Percentiles rank a stretch among this genome's conserved stretches.
Evolutionary conservation across 495 filamentous ascomycete species (phyloP).

Genomic region (Neurospora sp.): DNA sequence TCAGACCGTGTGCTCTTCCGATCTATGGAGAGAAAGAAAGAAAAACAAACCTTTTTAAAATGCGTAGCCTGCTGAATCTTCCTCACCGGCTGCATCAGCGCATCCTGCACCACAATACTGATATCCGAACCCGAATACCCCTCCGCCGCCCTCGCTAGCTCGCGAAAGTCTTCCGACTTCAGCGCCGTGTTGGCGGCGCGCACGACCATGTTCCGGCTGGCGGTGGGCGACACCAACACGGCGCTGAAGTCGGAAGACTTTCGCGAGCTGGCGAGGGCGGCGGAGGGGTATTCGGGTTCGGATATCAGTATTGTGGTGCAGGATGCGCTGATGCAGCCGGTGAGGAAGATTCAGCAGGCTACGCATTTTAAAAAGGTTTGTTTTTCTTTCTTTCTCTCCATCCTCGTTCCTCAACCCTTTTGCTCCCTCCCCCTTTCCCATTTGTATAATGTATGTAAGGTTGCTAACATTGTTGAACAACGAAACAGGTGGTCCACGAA

Average conservation of each 20-base stretch:
- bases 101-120: no score
- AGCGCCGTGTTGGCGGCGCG: slow-evolving; percentile 78
- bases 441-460: not conserved
- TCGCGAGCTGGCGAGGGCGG: slow-evolving; percentile 63
- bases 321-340: slow-evolving; percentile 95
- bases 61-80: no score
- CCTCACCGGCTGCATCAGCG: no score
- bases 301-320: slow-evolving; percentile 97
- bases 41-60: no score
- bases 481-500: slow-evolving; percentile 55
- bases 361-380: slow-evolving; percentile 93
- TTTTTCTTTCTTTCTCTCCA: not conserved
- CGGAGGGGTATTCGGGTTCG: slow-evolving; percentile 88
- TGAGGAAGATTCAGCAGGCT: slow-evolving; percentile 93
- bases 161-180: no score
- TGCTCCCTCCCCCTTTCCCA: not conserved
- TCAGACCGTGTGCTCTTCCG: no score
- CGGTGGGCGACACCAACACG: slow-evolving; percentile 83
- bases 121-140: no score
- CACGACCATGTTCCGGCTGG: slow-evolving; percentile 94
- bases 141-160: no score
- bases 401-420: not conserved
- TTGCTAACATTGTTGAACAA: slow-evolving; percentile 1
- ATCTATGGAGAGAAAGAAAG: no score
- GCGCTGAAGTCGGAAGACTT: slow-evolving; percentile 72